Conservation (phyloP, 257 asterid species). For the Voacanga thouarsii region DNA sequence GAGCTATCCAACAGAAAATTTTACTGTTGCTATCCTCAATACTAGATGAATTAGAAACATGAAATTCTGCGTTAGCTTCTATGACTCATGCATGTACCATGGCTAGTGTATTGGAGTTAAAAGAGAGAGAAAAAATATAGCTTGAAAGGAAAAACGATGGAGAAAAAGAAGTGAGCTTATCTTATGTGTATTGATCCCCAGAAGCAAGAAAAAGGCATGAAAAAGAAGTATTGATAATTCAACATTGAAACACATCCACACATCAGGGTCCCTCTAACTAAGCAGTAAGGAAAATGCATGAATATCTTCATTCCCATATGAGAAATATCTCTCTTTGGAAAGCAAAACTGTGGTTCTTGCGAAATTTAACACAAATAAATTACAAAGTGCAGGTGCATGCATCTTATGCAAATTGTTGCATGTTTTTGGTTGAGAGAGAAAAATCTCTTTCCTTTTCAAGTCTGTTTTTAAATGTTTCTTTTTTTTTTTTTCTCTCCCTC, state of each 20-base stretch:
- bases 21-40: not conserved
- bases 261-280: not conserved
- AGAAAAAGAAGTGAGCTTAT: not conserved
- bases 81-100: not conserved
- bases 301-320: not conserved
- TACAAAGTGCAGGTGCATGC: not conserved
- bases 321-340: not conserved
- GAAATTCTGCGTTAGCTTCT: not conserved
- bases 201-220: not conserved
- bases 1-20: too few relatives aligned
- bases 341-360: not conserved
- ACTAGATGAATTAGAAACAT: not conserved
- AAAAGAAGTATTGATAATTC: not conserved
- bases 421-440: not conserved
- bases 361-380: not conserved
- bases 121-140: not conserved
- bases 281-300: not conserved
- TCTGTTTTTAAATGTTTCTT: not conserved
- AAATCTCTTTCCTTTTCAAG: not conserved
- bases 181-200: not conserved
- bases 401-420: not conserved
- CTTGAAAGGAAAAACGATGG: not conserved
- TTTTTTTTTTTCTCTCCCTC: constrained; percentile 8
- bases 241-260: not conserved
- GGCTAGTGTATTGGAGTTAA: not conserved